Evolutionary conservation across 83 land plant genomes (phyloP), one percentile per base, ranked within the genome.

Genomic region (Diphasiastrum complanatum): DNA sequence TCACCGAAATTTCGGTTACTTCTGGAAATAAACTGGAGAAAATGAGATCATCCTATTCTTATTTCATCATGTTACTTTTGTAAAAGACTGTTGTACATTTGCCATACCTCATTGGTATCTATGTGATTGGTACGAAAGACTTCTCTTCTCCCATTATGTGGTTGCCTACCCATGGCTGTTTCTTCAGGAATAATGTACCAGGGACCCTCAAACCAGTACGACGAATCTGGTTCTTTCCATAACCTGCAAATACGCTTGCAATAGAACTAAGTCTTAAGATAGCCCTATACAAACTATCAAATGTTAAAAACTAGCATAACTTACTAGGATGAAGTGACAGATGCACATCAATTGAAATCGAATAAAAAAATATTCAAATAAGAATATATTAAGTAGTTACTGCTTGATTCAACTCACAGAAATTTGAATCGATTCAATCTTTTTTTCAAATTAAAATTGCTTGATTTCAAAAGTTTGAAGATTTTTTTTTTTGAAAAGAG

Each of bases 181-280:
- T 89, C 99, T 70, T 95, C 99, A 8, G 99, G 99, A 24, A 95
- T 82, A 0, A 81, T 50, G 66, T 79, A 95, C 99, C 99, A 95
- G 0, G 78, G 64, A 1, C 65, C 96, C 41, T 58, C 69, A 62
- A 79, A 84, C 82, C 80, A 79, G 46, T 66, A 80, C 5, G 68
- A 76, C 1, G 89, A 92, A 75, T 86, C 97, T 26, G 66, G 61
- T 28, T 80, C 87, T 47, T 69, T 84, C 97, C 96, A 95, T 56
- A 95, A 29, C 57, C 99, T 93, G 60, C 31, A 67, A 19, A 31
- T n/a, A 47, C 31, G 25, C 20, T 49, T 49, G 20, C 19, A 49
- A 12, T 8, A 12, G 20, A 14, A 19, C 10, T 12, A 49, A 20
- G 61, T 19, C 2, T 19, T 2, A n/a, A 6, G 63, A 70, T 45